Evolutionary conservation across 2,329 filamentous ascomycete genomes (phyloP).

Genomic region (Esteya vermicola): DNA sequence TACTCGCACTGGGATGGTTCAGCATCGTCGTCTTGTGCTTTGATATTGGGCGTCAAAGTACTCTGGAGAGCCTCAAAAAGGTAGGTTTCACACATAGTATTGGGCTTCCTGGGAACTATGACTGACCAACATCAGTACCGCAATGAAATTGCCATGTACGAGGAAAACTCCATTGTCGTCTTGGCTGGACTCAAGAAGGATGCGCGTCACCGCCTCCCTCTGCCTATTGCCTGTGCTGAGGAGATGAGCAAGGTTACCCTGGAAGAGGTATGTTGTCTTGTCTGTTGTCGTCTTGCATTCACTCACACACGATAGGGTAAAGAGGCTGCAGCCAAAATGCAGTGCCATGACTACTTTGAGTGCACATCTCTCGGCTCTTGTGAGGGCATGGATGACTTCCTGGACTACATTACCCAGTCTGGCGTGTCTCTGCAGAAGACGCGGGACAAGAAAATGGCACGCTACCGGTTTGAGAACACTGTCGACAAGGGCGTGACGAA

Average conservation of each 20-base stretch:
- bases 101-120: too few species aligned
- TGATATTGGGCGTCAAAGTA: slow-evolving; percentile 7
- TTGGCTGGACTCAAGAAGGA: slow-evolving; percentile 13
- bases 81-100: neutral
- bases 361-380: slow-evolving; percentile 10
- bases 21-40: slow-evolving; percentile 12
- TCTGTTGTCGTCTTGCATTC: neutral
- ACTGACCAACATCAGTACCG: slow-evolving; percentile 6
- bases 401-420: slow-evolving; percentile 7
- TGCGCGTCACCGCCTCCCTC: slow-evolving; percentile 8
- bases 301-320: slow-evolving; percentile 1
- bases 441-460: slow-evolving; percentile 8
- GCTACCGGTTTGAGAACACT: slow-evolving; percentile 7
- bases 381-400: slow-evolving; percentile 10
- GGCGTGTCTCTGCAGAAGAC: slow-evolving; percentile 7
- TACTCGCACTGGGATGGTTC: slow-evolving; percentile 10
- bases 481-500: slow-evolving; percentile 10
- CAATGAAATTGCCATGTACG: slow-evolving; percentile 10
- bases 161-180: slow-evolving; percentile 10
- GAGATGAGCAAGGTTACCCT: slow-evolving; percentile 7
- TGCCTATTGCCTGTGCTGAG: slow-evolving; percentile 9
- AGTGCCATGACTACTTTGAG: slow-evolving; percentile 11
- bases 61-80: slow-evolving; percentile 6
- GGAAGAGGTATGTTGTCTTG: neutral
- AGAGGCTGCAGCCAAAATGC: slow-evolving; percentile 2